Evolutionary conservation across 257 asterid genomes (phyloP), one percentile per base, ranked within the genome.

Genomic region (Solanum microdontum): DNA sequence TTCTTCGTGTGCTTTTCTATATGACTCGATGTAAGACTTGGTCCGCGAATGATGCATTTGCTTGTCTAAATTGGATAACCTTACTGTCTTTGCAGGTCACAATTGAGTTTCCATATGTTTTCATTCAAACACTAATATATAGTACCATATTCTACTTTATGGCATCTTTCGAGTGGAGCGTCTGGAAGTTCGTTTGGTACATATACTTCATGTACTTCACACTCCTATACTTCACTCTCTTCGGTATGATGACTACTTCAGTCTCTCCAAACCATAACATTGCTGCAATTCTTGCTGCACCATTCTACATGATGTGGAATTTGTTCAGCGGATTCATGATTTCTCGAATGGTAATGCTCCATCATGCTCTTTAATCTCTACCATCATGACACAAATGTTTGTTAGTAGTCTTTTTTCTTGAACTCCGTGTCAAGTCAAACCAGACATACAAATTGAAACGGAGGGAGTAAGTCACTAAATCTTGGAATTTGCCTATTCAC

Each of bases 181-280:
- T 77, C 21, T 90, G 90, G 91, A 97, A 97, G 93, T 94, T 97
- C 64, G 87, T 94, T 62, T 97, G 98, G 98, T 94, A 93, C 87
- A 83, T 94, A 73, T 94, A 89, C 87, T 94, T 95, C 91, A 94
- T 95, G 98, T 94, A 91, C 87, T 90, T 94, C 91, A 91, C 99
- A 5, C 75, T 95, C 6, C 48, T 97, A 51, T 97, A 97, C 94
- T 94, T 92, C 96, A 97, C 99, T 58, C 92, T 91, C 90, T 97
- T 93, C 3, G 99, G 99, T 23, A 95, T 97, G 99, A 95, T 94
- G 98, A 90, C 98, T 1, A 94, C 89, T 43, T 93, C 98, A 3
- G 87, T 94, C 13, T 92, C 98, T 3, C 98, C 99, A 21, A 95
- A 97, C 73, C 96, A 90, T 89, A 92, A 92, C 32, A 90, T 94